Conservation (phyloP, 306 rosid species). For the Fragaria ananassa region DNA sequence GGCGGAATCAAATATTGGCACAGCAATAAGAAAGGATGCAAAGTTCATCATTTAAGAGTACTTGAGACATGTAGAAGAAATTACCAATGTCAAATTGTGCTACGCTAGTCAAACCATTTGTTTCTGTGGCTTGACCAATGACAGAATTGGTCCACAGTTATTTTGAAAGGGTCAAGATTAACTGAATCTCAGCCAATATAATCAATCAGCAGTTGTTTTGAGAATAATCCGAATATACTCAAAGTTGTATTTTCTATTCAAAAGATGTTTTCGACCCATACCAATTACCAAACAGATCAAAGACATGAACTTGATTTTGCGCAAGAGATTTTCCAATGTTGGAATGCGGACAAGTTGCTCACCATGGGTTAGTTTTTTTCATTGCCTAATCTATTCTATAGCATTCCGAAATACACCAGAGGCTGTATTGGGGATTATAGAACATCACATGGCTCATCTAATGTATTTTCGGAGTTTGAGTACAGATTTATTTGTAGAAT, state of each 20-base stretch:
- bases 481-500: background rate
- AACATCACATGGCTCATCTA: background rate
- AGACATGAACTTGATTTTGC: background rate
- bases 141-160: background rate
- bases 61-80: background rate
- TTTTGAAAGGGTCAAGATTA: background rate
- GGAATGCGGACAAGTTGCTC: background rate
- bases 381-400: background rate
- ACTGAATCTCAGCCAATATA: background rate
- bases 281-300: background rate
- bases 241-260: background rate
- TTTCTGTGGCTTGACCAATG: background rate
- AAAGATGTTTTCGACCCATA: background rate
- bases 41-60: background rate
- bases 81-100: background rate
- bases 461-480: conserved; percentile 7
- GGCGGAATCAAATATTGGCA: background rate
- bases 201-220: background rate
- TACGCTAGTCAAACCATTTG: background rate
- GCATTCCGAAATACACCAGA: background rate
- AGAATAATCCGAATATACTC: background rate
- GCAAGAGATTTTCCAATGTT: background rate
- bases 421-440: background rate
- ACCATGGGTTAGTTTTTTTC: background rate
- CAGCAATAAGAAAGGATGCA: background rate